These are phyloP conservation scores for Elymus sibiricus DNA, from an alignment of 176 grass and related monocot species.

Conservation along the genomic window DNA sequence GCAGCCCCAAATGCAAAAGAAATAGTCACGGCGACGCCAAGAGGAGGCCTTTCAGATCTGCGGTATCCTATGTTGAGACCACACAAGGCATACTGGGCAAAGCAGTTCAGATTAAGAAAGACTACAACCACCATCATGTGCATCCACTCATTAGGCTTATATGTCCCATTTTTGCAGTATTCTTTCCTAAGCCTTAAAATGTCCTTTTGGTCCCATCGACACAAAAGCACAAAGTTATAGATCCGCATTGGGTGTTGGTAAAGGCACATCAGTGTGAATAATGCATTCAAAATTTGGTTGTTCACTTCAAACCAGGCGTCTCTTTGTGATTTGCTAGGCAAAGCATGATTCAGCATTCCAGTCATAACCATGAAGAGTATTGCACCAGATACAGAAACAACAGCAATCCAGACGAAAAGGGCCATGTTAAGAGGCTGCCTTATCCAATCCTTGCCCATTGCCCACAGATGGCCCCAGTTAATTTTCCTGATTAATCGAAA, in stretches of 20 bases:
- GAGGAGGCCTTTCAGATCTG: constrained; percentile 55
- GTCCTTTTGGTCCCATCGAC: constrained; percentile 64
- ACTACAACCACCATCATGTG: constrained; percentile 82
- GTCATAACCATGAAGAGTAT: constrained; percentile 88
- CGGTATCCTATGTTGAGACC: constrained; percentile 81
- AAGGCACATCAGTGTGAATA: constrained; percentile 95
- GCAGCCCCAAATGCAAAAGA: constrained; percentile 53
- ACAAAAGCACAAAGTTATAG: constrained; percentile 69
- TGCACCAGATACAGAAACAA: constrained; percentile 66
- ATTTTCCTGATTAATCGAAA: constrained; percentile 68
- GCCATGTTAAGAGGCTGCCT: constrained; percentile 78
- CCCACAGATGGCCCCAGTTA: constrained; percentile 60
- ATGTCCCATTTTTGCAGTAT: constrained; percentile 87
- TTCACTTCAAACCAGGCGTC: constrained; percentile 93
- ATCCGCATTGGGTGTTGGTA: constrained; percentile 79
- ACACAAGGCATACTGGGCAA: constrained; percentile 76
- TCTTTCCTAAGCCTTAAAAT: constrained; percentile 66
- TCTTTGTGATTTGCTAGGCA: constrained; percentile 64
- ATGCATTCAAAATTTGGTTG: constrained; percentile 90
- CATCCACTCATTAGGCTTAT: constrained; percentile 82
- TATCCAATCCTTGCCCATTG: constrained; percentile 61
- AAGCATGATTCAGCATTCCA: constrained; percentile 70
- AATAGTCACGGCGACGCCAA: constrained; percentile 64
- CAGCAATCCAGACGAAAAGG: constrained; percentile 75
- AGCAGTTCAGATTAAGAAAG: constrained; percentile 85